Evolutionary conservation across 495 filamentous ascomycete genomes (phyloP), one percentile per base, ranked within the genome.

Genomic region (Bacidia rubella): DNA sequence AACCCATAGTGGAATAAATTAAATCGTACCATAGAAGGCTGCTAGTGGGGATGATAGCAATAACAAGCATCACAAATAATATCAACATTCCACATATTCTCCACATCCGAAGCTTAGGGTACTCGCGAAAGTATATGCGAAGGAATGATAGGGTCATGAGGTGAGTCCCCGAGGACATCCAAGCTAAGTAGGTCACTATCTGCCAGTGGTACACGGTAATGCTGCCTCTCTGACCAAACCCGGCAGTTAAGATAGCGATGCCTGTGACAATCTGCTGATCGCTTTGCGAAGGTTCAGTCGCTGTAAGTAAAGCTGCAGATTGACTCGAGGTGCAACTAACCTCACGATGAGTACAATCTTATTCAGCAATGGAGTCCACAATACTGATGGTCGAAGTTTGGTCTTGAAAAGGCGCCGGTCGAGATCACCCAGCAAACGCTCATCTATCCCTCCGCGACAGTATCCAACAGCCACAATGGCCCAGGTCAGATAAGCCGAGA

Each of bases 251-350:
- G 4, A 47, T 47, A 22, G 44, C 44, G 11, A 47, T 47, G 22
- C 44, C 44, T 5, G 44, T 47, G 20, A 26, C 22, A 25, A 47
- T 47, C 20, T 47, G 44, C 20, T 47, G 44, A 22, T 47, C 44
- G 15, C 29, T 35, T 5, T n/a, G 44, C 22, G 44, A 21, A 47
- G 9, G 9, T 26, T 22, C 22, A 23, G 20, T 17, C 44, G 44
- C 7, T 35, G 29, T 15, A 5, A 35, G 15, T 5, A 35, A 35
- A 35, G 29, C 7, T 35, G 15, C 15, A 35, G 15, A 7, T 15
- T 35, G 29, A 5, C 15, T 35, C 29, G 15, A 35, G n/a, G n/a
- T n/a, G n/a, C n/a, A 35, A 35, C 29, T 5, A 7, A 35, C 29
- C 29, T 35, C 29, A 24, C n/a, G 44, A 19, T 47, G 22, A 24